A percentile compares a stretch with the other conserved stretches of the same genome.
phyloP scores from a whole-genome alignment of 2,329 filamentous ascomycete genomes.

The Fusarium haematococcum region DNA sequence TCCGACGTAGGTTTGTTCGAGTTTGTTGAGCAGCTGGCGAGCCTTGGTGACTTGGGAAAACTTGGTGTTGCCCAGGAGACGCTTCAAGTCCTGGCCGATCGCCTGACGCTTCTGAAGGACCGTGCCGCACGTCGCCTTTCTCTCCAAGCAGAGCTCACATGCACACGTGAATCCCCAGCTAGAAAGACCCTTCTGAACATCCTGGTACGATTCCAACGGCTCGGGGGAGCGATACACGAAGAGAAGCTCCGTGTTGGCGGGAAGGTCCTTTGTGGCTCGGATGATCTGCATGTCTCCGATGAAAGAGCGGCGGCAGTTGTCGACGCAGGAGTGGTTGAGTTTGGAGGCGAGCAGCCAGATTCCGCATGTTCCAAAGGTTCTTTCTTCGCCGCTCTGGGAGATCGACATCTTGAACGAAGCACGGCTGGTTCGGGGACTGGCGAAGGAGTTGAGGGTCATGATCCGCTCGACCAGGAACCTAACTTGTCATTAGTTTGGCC shows the following conservation, averaged over 20 bases:
- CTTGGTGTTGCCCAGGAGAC: neutral
- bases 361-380: constrained; percentile 46
- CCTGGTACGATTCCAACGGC: constrained; percentile 43
- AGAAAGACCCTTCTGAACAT: constrained; percentile 42
- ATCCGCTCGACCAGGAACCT: constrained; percentile 61
- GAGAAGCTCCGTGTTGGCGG: constrained; percentile 58
- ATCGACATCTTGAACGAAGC: neutral
- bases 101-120: constrained; percentile 28
- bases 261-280: constrained; percentile 58
- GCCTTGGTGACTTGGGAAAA: constrained; percentile 5
- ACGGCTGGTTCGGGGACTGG: constrained; percentile 42
- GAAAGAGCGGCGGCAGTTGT: constrained; percentile 60
- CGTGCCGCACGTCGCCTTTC: constrained; percentile 30
- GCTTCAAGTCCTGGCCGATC: constrained; percentile 21
- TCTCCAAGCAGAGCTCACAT: constrained; percentile 53
- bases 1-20: constrained; percentile 39
- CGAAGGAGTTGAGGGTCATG: constrained; percentile 58
- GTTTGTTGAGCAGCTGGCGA: constrained; percentile 26
- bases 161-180: constrained; percentile 57
- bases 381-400: neutral
- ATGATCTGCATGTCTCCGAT: constrained; percentile 67
- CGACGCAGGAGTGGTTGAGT: constrained; percentile 65
- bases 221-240: constrained; percentile 52
- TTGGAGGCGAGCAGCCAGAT: constrained; percentile 62
- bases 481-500: neutral